A percentile compares a stretch with the other conserved stretches of the same genome.
Conservation (phyloP, 2,329 filamentous ascomycete species). For the Colletotrichum tabaci region DNA sequence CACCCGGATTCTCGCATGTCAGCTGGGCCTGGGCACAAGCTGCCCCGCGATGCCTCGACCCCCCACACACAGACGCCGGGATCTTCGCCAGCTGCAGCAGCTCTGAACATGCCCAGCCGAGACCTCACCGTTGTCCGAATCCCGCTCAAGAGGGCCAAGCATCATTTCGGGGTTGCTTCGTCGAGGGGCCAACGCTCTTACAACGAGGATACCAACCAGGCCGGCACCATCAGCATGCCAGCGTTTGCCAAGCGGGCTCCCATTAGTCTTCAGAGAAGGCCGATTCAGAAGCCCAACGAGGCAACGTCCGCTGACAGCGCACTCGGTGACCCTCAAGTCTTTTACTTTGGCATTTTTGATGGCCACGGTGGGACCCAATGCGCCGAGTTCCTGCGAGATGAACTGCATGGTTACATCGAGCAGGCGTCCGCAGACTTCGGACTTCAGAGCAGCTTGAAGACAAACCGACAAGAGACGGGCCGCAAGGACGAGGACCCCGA, state of each 20-base stretch:
- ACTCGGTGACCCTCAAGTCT: conserved; percentile 93
- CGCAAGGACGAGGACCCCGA: conserved; percentile 51
- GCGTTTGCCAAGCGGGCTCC: conserved; percentile 91
- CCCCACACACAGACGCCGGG: conserved; percentile 76
- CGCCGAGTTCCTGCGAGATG: conserved; percentile 86
- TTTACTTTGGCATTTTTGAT: conserved; percentile 98
- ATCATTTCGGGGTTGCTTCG: conserved; percentile 89
- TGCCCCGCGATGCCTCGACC: conserved; percentile 86
- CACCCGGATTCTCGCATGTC: conserved; percentile 84
- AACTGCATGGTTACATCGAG: conserved; percentile 91
- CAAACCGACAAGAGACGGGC: conserved; percentile 50
- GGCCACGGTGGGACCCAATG: conserved; percentile 94
- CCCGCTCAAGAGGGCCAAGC: conserved; percentile 91
- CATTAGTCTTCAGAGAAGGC: conserved; percentile 66
- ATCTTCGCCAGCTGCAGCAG: conserved; percentile 70
- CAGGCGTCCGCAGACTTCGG: conserved; percentile 83
- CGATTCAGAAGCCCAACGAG: conserved; percentile 67
- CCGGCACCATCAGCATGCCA: conserved; percentile 92
- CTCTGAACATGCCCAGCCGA: conserved; percentile 73
- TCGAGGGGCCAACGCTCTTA: conserved; percentile 87
- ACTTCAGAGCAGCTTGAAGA: conserved; percentile 80
- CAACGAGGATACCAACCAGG: conserved; percentile 96
- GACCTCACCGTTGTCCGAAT: conserved; percentile 96
- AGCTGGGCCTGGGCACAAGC: conserved; percentile 81
- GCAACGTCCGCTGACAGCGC: conserved; percentile 81